These are phyloP conservation scores for Scheffersomyces segobiensis DNA, from an alignment of 1,139 yeast genomes.

Conservation along the genomic window DNA sequence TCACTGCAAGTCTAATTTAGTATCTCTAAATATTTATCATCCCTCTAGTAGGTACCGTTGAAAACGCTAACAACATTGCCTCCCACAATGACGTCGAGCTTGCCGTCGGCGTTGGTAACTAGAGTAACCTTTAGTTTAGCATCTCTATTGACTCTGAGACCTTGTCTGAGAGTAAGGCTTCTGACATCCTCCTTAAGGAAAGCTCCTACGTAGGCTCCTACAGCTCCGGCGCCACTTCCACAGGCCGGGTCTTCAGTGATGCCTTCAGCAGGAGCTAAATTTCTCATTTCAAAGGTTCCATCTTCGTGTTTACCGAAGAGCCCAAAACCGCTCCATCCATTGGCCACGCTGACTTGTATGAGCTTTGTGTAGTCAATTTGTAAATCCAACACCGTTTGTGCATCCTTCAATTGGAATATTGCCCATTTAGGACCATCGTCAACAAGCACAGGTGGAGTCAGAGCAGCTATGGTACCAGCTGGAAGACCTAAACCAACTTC, in stretches of 20 bases:
- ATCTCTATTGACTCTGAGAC: slow-evolving; percentile 1
- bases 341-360: slow-evolving; percentile 12
- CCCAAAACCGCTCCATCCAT: slow-evolving; percentile 33
- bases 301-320: slow-evolving; percentile 32
- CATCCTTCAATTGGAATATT: slow-evolving; percentile 27
- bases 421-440: slow-evolving; percentile 48
- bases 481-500: slow-evolving; percentile 18
- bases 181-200: not conserved
- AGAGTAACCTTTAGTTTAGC: slow-evolving; percentile 1
- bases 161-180: slow-evolving; percentile 1
- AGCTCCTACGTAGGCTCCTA: slow-evolving; percentile 19
- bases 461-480: slow-evolving; percentile 2
- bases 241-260: slow-evolving; percentile 53
- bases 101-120: slow-evolving; percentile 10
- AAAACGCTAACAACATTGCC: slow-evolving; percentile 35
- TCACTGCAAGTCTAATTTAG: not conserved
- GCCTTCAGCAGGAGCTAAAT: slow-evolving; percentile 38
- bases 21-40: not conserved
- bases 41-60: slow-evolving; percentile 20
- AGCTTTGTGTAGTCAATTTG: slow-evolving; percentile 29
- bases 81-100: slow-evolving; percentile 20
- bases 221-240: slow-evolving; percentile 49
- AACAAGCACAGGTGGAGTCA: slow-evolving; percentile 20
- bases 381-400: slow-evolving; percentile 26
- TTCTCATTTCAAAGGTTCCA: slow-evolving; percentile 31